Conservation (phyloP, 2,329 filamentous ascomycete genomes). For the Amauroascus verrucosus region DNA sequence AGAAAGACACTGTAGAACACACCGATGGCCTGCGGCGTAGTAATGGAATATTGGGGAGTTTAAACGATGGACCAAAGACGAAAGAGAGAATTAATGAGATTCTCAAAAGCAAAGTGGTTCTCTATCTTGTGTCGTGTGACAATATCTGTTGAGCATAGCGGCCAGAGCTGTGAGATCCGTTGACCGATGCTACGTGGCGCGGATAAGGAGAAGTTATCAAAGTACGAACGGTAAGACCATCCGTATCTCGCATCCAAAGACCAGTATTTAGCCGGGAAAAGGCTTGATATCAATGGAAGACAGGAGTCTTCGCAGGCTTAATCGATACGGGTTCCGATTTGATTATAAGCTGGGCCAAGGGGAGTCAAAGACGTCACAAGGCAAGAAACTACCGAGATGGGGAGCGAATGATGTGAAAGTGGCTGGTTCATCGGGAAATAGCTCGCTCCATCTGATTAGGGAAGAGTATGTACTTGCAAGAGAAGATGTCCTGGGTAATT, state of each 20-base stretch:
- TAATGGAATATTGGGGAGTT: background rate
- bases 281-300: background rate
- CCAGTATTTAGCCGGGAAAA: background rate
- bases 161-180: background rate
- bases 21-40: background rate
- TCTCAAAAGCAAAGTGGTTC: background rate
- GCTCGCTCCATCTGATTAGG: constrained; percentile 1
- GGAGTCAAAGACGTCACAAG: background rate
- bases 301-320: background rate
- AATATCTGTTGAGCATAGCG: background rate
- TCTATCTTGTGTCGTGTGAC: background rate
- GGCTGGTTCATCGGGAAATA: background rate
- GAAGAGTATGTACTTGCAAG: too few species aligned
- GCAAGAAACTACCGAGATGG: background rate
- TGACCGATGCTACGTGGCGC: background rate
- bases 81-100: background rate
- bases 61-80: background rate
- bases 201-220: background rate
- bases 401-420: background rate
- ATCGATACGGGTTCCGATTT: background rate
- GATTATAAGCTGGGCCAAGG: background rate
- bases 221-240: background rate
- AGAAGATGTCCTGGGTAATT: background rate
- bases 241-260: background rate
- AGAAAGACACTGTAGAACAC: background rate